Evolutionary conservation across 2,329 filamentous ascomycete species (phyloP).

Genomic region (Fusarium tjaetaba): DNA sequence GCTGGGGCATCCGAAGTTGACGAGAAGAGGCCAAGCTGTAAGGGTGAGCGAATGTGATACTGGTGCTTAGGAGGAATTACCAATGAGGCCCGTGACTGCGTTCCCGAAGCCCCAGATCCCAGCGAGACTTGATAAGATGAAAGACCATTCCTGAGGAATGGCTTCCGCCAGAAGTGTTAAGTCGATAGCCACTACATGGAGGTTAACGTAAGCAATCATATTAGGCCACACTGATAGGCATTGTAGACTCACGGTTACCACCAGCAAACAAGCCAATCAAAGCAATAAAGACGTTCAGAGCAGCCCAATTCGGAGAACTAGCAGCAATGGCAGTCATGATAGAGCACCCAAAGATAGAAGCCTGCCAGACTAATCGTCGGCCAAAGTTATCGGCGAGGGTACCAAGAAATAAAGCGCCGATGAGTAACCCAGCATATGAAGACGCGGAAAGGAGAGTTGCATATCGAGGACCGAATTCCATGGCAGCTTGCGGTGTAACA

Average conservation of each 20-base stretch:
- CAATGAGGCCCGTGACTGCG: neutral
- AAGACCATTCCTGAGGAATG: neutral
- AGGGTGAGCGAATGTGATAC: neutral
- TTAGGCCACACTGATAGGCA: fast-evolving
- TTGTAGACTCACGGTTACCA: neutral
- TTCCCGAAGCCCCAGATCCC: neutral
- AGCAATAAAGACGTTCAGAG: neutral
- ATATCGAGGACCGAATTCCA: neutral
- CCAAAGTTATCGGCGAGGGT: neutral
- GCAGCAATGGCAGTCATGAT: neutral
- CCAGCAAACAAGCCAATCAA: neutral
- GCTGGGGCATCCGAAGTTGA: neutral
- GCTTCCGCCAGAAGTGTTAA: neutral
- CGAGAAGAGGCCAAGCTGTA: neutral
- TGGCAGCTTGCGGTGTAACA: neutral
- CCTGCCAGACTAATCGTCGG: neutral
- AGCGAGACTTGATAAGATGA: neutral
- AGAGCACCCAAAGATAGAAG: neutral
- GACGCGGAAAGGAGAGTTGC: neutral
- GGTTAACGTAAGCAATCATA: neutral
- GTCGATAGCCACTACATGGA: neutral
- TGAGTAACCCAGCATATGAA: neutral
- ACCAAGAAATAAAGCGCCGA: neutral
- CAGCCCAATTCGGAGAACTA: neutral
- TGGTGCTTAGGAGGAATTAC: fast-evolving